These are phyloP conservation scores for Candida taoyuanica DNA, from an alignment of 805 yeast species.

Conservation along the genomic window DNA sequence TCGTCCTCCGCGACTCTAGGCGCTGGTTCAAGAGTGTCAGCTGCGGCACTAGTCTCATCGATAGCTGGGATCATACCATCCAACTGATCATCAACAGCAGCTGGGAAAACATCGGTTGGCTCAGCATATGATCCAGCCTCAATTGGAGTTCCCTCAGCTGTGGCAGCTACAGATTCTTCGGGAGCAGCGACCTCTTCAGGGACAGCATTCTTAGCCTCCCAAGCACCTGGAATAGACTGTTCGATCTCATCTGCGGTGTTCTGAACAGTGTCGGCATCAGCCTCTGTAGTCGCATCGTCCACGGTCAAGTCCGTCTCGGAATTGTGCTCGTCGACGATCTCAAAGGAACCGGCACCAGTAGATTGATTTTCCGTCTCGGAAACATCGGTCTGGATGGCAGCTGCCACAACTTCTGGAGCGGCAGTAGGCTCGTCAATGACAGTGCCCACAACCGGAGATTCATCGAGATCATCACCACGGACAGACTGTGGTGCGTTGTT, in stretches of 20 bases:
- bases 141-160: slow-evolving; percentile 3
- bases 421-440: slow-evolving; percentile 27
- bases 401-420: slow-evolving; percentile 29
- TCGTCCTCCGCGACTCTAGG: slow-evolving; percentile 35
- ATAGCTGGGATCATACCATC: slow-evolving; percentile 1
- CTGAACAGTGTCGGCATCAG: slow-evolving; percentile 4
- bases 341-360: slow-evolving; percentile 26
- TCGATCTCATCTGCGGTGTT: slow-evolving; percentile 22
- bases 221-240: slow-evolving; percentile 29
- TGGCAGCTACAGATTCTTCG: no score
- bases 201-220: no score
- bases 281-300: slow-evolving; percentile 10
- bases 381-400: slow-evolving; percentile 18
- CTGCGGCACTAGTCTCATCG: not conserved
- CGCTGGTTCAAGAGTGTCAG: slow-evolving; percentile 3
- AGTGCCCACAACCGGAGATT: slow-evolving; percentile 22
- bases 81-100: slow-evolving; percentile 1
- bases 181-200: no score
- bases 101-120: no score
- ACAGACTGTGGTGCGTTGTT: slow-evolving; percentile 91
- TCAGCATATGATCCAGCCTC: not conserved
- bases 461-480: slow-evolving; percentile 57
- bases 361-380: slow-evolving; percentile 24
- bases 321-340: slow-evolving; percentile 21
- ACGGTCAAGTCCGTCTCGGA: slow-evolving; percentile 12